Conservation (phyloP, 2,329 filamentous ascomycete species). For the Penicillium sp. region DNA sequence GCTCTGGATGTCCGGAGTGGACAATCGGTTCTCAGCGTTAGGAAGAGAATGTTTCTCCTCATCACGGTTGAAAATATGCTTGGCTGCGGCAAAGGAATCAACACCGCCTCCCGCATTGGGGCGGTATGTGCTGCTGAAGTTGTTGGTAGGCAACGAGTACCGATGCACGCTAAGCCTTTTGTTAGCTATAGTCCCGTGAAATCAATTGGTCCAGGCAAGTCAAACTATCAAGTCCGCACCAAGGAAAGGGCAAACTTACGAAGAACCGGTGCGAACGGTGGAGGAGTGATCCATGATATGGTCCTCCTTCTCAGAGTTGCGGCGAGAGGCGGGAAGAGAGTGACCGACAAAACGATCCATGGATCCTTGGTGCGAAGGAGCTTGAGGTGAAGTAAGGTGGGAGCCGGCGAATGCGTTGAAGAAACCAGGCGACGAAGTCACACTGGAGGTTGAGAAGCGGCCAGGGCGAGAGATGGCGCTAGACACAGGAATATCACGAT, state of each 20-base stretch:
- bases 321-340: constrained; percentile 78
- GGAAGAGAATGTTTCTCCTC: constrained; percentile 53
- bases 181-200: constrained; percentile 2
- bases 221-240: neutral
- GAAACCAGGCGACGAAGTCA: constrained; percentile 73
- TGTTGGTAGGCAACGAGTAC: constrained; percentile 83
- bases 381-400: constrained; percentile 70
- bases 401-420: constrained; percentile 67
- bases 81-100: constrained; percentile 78
- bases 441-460: constrained; percentile 81
- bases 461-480: constrained; percentile 78
- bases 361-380: constrained; percentile 47
- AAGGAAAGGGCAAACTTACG: constrained; percentile 57
- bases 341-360: constrained; percentile 69
- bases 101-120: constrained; percentile 48
- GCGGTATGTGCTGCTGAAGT: constrained; percentile 31
- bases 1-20: constrained; percentile 62
- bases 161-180: constrained; percentile 60
- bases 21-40: constrained; percentile 48
- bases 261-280: constrained; percentile 67
- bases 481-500: constrained; percentile 74
- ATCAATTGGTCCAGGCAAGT: neutral
- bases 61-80: constrained; percentile 82
- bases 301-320: constrained; percentile 87
- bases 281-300: constrained; percentile 59